Evolutionary conservation across 306 rosid species (phyloP), one percentile per base, ranked within the genome.

Genomic region (Mimosa bimucronata): DNA sequence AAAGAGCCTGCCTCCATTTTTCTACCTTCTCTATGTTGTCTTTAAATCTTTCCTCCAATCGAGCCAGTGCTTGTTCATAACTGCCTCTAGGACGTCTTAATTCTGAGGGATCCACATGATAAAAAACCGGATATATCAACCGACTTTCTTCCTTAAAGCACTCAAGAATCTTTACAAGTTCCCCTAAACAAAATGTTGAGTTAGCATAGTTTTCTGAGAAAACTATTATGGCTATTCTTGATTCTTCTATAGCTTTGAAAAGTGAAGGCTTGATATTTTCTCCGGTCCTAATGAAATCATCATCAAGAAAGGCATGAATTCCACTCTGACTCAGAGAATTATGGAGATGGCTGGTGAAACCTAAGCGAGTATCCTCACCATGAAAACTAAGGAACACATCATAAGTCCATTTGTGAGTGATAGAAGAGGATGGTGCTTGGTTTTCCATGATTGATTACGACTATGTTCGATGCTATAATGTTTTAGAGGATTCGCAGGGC

Each of bases 311-410:
- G 26, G 29, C 41, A 6, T 0, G 15, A n/a, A 66, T 37, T 66
- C 72, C 48, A 4, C 45, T 37, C 9, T 9, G 94, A 19, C 86
- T 88, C 68, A 61, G 66, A 26, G 38, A 3, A 0, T 26, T 1
- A 28, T 12, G 1, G 15, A 60, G 66, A 26, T 26, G 0, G 9
- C 40, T 31, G 9, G 2, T 29, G 41, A 62, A 28, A 29, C 41
- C 68, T 5, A 12, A 29, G 10, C 40, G 68, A 15, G 41, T 62
- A 29, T 62, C 68, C 2, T 14, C 68, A 6, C 68, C 68, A 12
- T 31, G 2, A 14, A 28, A 62, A 29, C 37, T 62, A 5, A 62
- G 40, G 19, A 62, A 62, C 38, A 62, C 68, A 62, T 62, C 41
- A 6, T 13, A 62, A 1, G 1, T 0, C 41, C 68, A 62, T 30